These are phyloP conservation scores for Aurinia saxatilis DNA, from an alignment of 345 rosid genomes.

Conservation along the genomic window DNA sequence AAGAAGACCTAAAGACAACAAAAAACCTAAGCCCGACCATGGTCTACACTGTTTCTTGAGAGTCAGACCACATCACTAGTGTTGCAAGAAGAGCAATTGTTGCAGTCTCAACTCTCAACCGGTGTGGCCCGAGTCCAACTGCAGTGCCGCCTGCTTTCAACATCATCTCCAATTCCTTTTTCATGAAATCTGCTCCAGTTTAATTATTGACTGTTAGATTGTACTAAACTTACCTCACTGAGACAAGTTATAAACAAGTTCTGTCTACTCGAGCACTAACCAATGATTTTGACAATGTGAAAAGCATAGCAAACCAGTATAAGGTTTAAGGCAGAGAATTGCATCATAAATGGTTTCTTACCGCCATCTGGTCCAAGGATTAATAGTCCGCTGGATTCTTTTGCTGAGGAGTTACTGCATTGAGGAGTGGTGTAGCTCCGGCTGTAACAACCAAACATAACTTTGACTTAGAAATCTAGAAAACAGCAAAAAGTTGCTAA, in stretches of 20 bases:
- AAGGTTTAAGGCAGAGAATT: neutral
- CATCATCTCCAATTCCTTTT: slow-evolving; percentile 49
- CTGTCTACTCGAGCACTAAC: neutral
- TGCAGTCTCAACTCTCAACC: slow-evolving; percentile 89
- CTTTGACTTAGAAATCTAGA: slow-evolving; percentile 56
- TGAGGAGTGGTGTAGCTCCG: slow-evolving; percentile 67
- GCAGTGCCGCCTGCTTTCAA: slow-evolving; percentile 62
- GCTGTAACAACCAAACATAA: slow-evolving; percentile 71
- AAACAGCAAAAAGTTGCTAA: neutral
- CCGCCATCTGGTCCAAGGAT: slow-evolving; percentile 93
- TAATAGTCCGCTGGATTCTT: slow-evolving; percentile 52
- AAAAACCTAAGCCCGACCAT: neutral
- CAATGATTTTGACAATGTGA: neutral
- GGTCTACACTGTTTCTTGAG: slow-evolving; percentile 27
- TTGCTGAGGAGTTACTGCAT: slow-evolving; percentile 36
- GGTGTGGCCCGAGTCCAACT: slow-evolving; percentile 78
- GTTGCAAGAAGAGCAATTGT: slow-evolving; percentile 72
- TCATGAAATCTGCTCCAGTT: slow-evolving; percentile 20
- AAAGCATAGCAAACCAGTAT: neutral
- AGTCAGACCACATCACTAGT: slow-evolving; percentile 77
- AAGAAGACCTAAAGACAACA: neutral
- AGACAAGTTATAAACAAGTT: neutral
- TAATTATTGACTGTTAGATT: slow-evolving; percentile 1
- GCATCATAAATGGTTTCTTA: slow-evolving; percentile 16
- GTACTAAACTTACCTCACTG: neutral